A percentile compares a stretch with the other conserved stretches of the same genome.
Evolutionary conservation across 345 rosid genomes (phyloP).

Genomic region (Hibiscus trionum): DNA sequence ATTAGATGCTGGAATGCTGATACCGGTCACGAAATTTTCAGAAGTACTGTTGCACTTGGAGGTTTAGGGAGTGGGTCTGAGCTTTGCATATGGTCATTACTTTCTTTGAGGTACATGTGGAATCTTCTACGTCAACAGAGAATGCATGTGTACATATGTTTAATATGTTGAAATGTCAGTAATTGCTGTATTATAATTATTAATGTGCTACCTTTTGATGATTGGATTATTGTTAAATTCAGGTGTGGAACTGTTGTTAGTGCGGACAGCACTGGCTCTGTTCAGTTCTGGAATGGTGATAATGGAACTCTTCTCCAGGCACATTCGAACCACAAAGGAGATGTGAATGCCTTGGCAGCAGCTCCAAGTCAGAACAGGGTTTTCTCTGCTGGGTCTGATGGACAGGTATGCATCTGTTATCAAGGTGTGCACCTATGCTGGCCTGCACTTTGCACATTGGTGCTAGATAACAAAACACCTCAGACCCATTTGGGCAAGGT

Average conservation of each 20-base stretch:
- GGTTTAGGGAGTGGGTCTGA: slow-evolving; percentile 58
- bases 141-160: background rate
- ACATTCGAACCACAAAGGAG: slow-evolving; percentile 80
- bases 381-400: slow-evolving; percentile 91
- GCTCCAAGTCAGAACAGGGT: slow-evolving; percentile 82
- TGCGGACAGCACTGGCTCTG: slow-evolving; percentile 83
- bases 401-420: slow-evolving; percentile 50
- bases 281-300: slow-evolving; percentile 83
- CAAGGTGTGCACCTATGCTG: background rate
- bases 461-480: too few relatives aligned
- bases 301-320: slow-evolving; percentile 83
- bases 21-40: slow-evolving; percentile 54
- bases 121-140: background rate
- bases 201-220: slow-evolving; percentile 14
- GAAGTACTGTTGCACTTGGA: slow-evolving; percentile 81
- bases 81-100: slow-evolving; percentile 81
- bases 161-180: background rate
- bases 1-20: slow-evolving; percentile 90
- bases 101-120: slow-evolving; percentile 57
- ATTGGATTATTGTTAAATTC: slow-evolving; percentile 15
- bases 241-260: slow-evolving; percentile 82
- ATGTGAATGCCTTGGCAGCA: slow-evolving; percentile 74
- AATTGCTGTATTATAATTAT: background rate
- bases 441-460: background rate
- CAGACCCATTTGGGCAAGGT: too few relatives aligned